Conservation (phyloP, 2,329 filamentous ascomycete species). For the Microsporum canis region DNA sequence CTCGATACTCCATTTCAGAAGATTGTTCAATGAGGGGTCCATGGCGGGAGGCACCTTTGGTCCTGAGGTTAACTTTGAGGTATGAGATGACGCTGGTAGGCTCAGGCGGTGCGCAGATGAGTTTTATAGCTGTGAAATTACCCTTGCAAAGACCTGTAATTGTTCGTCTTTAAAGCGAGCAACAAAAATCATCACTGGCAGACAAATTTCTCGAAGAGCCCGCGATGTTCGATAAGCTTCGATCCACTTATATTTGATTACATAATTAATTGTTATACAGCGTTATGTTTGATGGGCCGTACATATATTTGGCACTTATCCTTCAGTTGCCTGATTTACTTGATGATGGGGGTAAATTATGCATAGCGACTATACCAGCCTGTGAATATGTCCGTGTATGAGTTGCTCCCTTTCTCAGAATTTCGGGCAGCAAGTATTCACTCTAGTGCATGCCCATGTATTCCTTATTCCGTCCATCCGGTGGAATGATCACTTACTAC, state of each 20-base stretch:
- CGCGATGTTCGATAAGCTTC: neutral
- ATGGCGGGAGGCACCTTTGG: slow-evolving; percentile 19
- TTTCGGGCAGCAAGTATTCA: too few relatives aligned
- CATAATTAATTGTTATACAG: neutral
- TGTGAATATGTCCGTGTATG: neutral
- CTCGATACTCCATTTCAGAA: slow-evolving; percentile 68
- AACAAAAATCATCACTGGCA: neutral
- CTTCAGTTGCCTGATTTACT: too few relatives aligned
- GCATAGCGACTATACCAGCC: neutral
- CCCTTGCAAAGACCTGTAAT: neutral
- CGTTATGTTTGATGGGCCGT: neutral
- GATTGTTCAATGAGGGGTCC: slow-evolving; percentile 58
- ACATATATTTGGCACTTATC: too few relatives aligned
- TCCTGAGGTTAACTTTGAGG: neutral
- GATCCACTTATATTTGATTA: neutral
- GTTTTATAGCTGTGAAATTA: too few relatives aligned
- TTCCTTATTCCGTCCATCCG: too few relatives aligned
- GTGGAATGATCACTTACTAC: too few relatives aligned
- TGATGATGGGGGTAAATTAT: too few relatives aligned
- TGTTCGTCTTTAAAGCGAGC: neutral
- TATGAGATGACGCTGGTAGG: neutral
- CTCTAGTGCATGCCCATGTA: too few relatives aligned
- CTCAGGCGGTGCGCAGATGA: too few relatives aligned
- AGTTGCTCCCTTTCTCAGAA: neutral
- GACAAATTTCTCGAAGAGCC: neutral